These are phyloP conservation scores for Phytophthora hybrid DNA, from an alignment of 352 stramenopile genomes.

Conservation along the genomic window DNA sequence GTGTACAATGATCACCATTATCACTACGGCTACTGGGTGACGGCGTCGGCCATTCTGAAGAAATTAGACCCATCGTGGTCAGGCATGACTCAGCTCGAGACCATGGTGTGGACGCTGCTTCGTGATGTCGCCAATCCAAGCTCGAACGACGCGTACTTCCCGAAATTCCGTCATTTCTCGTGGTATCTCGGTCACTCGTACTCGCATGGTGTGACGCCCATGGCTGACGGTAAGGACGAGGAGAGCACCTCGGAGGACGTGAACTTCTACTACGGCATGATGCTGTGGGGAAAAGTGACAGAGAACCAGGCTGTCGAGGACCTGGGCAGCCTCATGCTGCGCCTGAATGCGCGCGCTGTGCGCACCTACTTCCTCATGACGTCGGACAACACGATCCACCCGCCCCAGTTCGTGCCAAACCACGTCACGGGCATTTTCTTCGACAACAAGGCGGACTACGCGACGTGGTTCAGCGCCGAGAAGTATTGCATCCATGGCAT, in stretches of 20 bases:
- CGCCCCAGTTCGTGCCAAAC: conserved; percentile 70
- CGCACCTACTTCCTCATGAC: conserved; percentile 85
- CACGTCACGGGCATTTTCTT: conserved; percentile 84
- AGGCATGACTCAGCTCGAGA: conserved; percentile 65
- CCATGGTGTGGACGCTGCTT: conserved; percentile 71
- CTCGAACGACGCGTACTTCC: conserved; percentile 62
- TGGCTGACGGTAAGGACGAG: conserved; percentile 80
- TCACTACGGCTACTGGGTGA: conserved; percentile 87
- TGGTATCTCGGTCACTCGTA: conserved; percentile 83
- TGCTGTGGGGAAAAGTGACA: conserved; percentile 74
- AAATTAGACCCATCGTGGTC: conserved; percentile 71
- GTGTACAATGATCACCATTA: conserved; percentile 91
- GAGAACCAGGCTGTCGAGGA: conserved; percentile 68
- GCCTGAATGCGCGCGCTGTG: conserved; percentile 68
- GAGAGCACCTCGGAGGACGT: conserved; percentile 82
- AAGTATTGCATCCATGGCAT: conserved; percentile 86
- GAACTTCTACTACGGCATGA: conserved; percentile 87
- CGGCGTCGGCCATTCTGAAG: conserved; percentile 69
- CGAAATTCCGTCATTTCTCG: conserved; percentile 80
- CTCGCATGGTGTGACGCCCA: conserved; percentile 73
- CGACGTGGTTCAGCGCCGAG: conserved; percentile 82
- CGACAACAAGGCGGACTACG: conserved; percentile 83
- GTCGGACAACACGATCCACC: conserved; percentile 73
- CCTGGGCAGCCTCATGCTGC: conserved; percentile 78
- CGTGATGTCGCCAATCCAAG: conserved; percentile 81